phyloP scores from a whole-genome alignment of 306 rosid genomes.

The Malus sieversii region DNA sequence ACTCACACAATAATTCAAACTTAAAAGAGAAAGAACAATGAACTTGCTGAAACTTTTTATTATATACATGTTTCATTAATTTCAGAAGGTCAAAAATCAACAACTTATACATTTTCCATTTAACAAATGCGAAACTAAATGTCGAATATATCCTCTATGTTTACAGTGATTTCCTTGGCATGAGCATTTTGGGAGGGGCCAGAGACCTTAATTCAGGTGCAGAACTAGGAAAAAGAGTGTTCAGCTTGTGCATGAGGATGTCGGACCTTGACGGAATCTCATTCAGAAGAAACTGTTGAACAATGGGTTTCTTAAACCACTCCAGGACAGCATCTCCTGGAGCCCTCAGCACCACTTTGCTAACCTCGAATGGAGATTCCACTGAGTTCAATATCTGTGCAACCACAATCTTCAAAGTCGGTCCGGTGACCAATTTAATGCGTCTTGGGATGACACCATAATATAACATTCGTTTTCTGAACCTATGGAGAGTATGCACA shows the following conservation, averaged over 20 bases:
- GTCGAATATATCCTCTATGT: background rate
- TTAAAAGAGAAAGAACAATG: background rate
- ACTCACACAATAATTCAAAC: background rate
- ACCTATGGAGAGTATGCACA: conserved; percentile 89
- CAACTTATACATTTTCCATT: background rate
- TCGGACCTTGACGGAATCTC: conserved; percentile 83
- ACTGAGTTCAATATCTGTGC: conserved; percentile 84
- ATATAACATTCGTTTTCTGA: conserved; percentile 91
- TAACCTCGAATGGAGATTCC: conserved; percentile 93
- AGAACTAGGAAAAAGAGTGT: conserved; percentile 85
- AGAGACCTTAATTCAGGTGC: conserved; percentile 87
- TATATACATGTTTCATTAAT: background rate
- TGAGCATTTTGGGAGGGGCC: conserved; percentile 71
- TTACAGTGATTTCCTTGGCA: conserved; percentile 44
- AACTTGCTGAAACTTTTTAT: background rate
- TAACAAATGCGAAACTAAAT: background rate
- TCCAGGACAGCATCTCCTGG: conserved; percentile 93
- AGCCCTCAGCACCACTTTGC: conserved; percentile 91
- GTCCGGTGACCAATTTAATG: conserved; percentile 84
- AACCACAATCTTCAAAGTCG: conserved; percentile 75
- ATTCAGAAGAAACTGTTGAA: conserved; percentile 90
- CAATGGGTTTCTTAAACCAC: conserved; percentile 95
- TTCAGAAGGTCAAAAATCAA: background rate
- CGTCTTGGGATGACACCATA: conserved; percentile 85
- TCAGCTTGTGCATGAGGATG: conserved; percentile 85